Percentiles rank a stretch among this genome's conserved stretches.
phyloP scores from a whole-genome alignment of 495 filamentous ascomycete species.

The Penicillium robsamsonii region DNA sequence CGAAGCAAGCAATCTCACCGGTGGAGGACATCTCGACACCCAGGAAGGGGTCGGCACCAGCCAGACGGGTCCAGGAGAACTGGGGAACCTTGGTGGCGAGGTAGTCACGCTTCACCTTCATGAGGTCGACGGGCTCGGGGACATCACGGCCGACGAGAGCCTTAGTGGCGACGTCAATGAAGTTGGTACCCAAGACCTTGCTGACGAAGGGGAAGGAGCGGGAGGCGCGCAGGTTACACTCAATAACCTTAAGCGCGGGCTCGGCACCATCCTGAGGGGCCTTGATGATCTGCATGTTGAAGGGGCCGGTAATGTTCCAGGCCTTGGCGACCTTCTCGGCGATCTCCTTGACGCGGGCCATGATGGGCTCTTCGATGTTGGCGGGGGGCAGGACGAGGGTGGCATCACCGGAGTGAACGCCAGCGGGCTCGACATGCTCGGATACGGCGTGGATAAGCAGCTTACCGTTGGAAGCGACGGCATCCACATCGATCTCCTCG shows the following conservation, averaged over 20 bases:
- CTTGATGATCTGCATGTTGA: conserved; percentile 99
- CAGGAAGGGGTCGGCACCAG: conserved; percentile 94
- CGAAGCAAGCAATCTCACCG: conserved; percentile 98
- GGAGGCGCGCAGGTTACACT: conserved; percentile 97
- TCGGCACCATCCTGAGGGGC: conserved; percentile 67
- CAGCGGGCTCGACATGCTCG: conserved; percentile 94
- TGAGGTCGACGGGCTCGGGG: conserved; percentile 82
- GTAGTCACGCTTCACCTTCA: conserved; percentile 85
- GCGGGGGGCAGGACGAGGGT: conserved; percentile 86
- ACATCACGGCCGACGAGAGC: conserved; percentile 85
- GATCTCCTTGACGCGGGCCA: conserved; percentile 88
- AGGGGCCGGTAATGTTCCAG: conserved; percentile 94
- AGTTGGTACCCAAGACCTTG: conserved; percentile 96
- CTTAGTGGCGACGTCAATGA: conserved; percentile 94
- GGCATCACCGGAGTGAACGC: conserved; percentile 95
- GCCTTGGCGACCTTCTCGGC: conserved; percentile 95
- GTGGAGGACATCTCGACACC: conserved; percentile 97
- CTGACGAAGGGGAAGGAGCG: conserved; percentile 97
- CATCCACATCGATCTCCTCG: conserved; percentile 97
- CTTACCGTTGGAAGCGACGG: conserved; percentile 81
- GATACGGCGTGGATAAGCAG: conserved; percentile 91
- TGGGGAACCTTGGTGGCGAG: conserved; percentile 96
- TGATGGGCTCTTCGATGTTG: conserved; percentile 68
- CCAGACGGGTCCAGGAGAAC: conserved; percentile 98
- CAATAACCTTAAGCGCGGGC: conserved; percentile 86